These are phyloP conservation scores for Mikania micrantha DNA, from an alignment of 129 eudicot species.

Conservation along the genomic window DNA sequence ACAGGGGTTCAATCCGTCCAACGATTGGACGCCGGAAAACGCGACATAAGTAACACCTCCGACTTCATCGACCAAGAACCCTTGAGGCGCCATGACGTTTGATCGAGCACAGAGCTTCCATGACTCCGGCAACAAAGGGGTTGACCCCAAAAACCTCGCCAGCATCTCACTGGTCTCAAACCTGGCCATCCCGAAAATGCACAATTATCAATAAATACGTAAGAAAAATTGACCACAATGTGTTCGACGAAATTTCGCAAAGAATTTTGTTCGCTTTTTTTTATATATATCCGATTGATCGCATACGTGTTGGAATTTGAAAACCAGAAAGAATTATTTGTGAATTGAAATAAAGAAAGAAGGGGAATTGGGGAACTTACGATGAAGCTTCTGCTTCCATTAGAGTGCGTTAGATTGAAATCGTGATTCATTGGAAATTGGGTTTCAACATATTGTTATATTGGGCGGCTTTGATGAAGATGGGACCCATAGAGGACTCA, in stretches of 20 bases:
- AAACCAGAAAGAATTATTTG: slow-evolving; percentile 17
- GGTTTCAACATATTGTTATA: neutral
- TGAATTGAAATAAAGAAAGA: neutral
- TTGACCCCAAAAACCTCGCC: slow-evolving; percentile 62
- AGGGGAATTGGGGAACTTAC: slow-evolving; percentile 36
- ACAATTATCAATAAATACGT: neutral
- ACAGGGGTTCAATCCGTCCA: slow-evolving; percentile 31
- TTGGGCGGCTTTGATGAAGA: slow-evolving; percentile 13
- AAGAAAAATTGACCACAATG: neutral
- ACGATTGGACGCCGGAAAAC: slow-evolving; percentile 52
- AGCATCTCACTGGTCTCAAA: slow-evolving; percentile 85
- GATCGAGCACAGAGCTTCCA: slow-evolving; percentile 62
- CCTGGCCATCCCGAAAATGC: slow-evolving; percentile 25
- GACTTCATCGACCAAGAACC: slow-evolving; percentile 27
- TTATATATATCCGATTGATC: too few relatives aligned
- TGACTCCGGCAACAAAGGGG: slow-evolving; percentile 56
- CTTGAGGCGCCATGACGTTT: slow-evolving; percentile 31
- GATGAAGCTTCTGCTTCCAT: slow-evolving; percentile 80
- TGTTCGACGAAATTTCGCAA: slow-evolving; percentile 26
- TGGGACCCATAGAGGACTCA: neutral
- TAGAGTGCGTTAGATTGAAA: slow-evolving; percentile 1
- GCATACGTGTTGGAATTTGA: too few relatives aligned
- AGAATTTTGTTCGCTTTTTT: neutral
- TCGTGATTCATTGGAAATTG: neutral
- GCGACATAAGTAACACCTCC: slow-evolving; percentile 53